These are phyloP conservation scores for Naumovozyma baii DNA, from an alignment of 805 yeast genomes.

Conservation along the genomic window DNA sequence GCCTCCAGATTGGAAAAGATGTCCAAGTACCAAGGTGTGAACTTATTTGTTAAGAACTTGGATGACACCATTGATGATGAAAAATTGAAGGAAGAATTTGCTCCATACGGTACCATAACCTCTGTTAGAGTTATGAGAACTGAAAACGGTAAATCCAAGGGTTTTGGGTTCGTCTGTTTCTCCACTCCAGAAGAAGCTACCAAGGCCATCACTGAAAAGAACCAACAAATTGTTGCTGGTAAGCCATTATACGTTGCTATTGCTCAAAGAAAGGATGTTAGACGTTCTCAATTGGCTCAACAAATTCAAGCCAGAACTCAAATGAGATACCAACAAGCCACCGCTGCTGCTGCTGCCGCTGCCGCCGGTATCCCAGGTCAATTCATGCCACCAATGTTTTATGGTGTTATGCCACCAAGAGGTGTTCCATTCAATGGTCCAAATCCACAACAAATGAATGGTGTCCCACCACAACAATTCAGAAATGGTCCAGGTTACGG, in stretches of 20 bases:
- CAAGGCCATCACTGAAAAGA: constrained; percentile 96
- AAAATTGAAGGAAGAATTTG: constrained; percentile 81
- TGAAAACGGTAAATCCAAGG: constrained; percentile 90
- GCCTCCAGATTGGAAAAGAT: constrained; percentile 82
- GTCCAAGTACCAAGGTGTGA: constrained; percentile 93
- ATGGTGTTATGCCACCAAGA: constrained; percentile 63
- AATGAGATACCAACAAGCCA: constrained; percentile 96
- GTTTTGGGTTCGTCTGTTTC: constrained; percentile 98
- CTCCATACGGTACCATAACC: constrained; percentile 88
- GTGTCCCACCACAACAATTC: constrained; percentile 58
- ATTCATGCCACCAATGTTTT: constrained; percentile 34
- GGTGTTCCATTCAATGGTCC: constrained; percentile 73
- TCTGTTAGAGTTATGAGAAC: constrained; percentile 95
- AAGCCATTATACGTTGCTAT: constrained; percentile 97
- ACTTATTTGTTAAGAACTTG: constrained; percentile 92
- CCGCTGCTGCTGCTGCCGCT: constrained; percentile 41
- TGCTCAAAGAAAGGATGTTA: constrained; percentile 97
- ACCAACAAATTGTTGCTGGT: constrained; percentile 88
- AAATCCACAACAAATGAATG: constrained; percentile 72
- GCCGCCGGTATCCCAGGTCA: constrained; percentile 34
- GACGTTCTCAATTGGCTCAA: constrained; percentile 94
- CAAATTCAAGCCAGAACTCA: constrained; percentile 97
- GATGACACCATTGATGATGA: constrained; percentile 91
- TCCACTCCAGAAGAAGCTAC: constrained; percentile 98
- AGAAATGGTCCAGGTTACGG: constrained; percentile 76